These are phyloP conservation scores for Besnoitia besnoiti DNA, from an alignment of 169 alveolate species.

Conservation along the genomic window DNA sequence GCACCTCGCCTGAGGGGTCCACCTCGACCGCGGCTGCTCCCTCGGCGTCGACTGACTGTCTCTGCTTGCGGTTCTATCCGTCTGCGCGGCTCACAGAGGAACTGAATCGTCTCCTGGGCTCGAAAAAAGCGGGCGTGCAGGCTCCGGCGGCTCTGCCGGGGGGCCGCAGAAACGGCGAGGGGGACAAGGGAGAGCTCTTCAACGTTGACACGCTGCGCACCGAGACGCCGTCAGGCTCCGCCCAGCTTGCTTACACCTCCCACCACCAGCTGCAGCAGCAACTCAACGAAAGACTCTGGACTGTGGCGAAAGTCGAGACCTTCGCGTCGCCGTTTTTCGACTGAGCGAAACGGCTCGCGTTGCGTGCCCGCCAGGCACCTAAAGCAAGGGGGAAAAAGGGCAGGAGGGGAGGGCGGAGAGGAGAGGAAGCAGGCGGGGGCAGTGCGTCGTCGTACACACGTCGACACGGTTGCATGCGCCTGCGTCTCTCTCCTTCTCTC, in stretches of 20 bases:
- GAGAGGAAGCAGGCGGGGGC: background rate
- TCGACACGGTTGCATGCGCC: no score
- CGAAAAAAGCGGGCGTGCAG: background rate
- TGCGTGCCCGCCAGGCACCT: no score
- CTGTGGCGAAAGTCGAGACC: conserved; percentile 8
- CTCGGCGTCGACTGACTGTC: background rate
- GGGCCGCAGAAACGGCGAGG: background rate
- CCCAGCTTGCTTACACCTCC: background rate
- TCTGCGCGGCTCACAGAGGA: background rate
- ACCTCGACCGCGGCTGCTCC: background rate
- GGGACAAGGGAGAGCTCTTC: background rate
- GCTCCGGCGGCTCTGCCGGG: background rate
- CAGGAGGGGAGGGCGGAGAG: no score
- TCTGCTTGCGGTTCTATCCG: background rate
- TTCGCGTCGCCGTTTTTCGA: background rate
- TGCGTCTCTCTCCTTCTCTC: no score
- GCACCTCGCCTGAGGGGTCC: background rate
- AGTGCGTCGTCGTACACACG: no score
- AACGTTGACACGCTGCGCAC: background rate
- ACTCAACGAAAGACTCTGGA: conserved; percentile 25
- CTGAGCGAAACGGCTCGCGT: no score
- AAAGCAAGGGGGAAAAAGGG: background rate
- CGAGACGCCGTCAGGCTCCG: background rate
- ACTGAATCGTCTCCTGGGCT: background rate
- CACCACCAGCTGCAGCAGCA: conserved; percentile 40